Conservation (phyloP, 23 red algal genomes). For the Gracilaria gracilis region DNA sequence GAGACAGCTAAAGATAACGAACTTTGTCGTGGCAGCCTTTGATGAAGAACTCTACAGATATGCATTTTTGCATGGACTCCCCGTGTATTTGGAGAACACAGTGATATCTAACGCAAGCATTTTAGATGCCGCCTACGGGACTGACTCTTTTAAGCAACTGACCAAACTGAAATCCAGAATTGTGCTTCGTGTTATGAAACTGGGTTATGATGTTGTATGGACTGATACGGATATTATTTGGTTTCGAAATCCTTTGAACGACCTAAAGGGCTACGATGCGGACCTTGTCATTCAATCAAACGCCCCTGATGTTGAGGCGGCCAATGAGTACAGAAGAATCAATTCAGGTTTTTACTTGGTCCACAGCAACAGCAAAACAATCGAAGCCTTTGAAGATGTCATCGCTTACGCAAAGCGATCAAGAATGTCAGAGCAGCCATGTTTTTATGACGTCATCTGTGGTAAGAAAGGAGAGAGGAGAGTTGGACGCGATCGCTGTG, state of each 20-base stretch:
- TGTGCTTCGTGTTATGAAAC: slow-evolving; percentile 75
- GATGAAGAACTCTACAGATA: slow-evolving; percentile 81
- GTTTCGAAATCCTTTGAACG: slow-evolving; percentile 76
- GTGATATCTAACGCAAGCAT: slow-evolving; percentile 28
- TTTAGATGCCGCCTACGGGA: slow-evolving; percentile 70
- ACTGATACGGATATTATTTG: slow-evolving; percentile 89
- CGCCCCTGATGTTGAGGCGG: slow-evolving; percentile 66
- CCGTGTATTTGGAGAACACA: slow-evolving; percentile 71
- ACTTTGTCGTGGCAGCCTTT: slow-evolving; percentile 88
- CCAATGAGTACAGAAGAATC: slow-evolving; percentile 74
- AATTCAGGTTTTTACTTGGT: slow-evolving; percentile 93
- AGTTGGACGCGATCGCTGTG: slow-evolving; percentile 68
- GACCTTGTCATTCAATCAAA: slow-evolving; percentile 84
- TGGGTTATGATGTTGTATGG: slow-evolving; percentile 92
- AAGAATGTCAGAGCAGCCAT: slow-evolving; percentile 90
- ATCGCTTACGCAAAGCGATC: slow-evolving; percentile 75
- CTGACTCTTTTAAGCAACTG: slow-evolving; percentile 77
- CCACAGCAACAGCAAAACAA: slow-evolving; percentile 41
- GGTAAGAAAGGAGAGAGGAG: slow-evolving; percentile 83
- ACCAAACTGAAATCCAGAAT: slow-evolving; percentile 95
- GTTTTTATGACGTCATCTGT: slow-evolving; percentile 90
- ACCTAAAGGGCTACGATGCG: slow-evolving; percentile 37
- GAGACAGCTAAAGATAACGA: slow-evolving; percentile 74
- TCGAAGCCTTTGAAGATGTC: slow-evolving; percentile 71
- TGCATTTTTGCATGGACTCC: slow-evolving; percentile 81